Base-by-base conservation (phyloP, 495 filamentous ascomycete genomes). In the Mycothermus thermophilus region DNA sequence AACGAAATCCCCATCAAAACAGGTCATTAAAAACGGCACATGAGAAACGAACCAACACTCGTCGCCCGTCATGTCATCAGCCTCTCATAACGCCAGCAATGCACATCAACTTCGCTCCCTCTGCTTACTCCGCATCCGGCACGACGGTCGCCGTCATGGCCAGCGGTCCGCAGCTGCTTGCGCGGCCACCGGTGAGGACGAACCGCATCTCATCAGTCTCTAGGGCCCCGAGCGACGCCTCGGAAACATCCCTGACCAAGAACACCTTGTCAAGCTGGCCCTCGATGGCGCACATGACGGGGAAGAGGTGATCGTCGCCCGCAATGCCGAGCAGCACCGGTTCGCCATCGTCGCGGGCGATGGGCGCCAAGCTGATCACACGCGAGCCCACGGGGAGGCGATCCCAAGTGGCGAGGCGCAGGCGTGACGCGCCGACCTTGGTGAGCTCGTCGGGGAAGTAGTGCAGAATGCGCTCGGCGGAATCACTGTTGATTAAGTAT, bases 361-460 rank as follows among this genome's bases (percentile, higher is more conserved):
- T 29, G 25, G 42, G 42, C 5, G 32, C 38, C 8, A 46, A 28
- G 30, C 8, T 18, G 14, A 36, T 26, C 12, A 41, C 20, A 2
- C 18, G 26, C 4, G 38, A 35, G 13, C 35, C 37, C n/a, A 34
- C 16, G 28, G 42, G 42, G 17, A 45, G 34, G 9, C 33, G 24
- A 12, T 30, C 42, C 31, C 42, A 39, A 9, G 23, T 16, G n/a
- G 37, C 42, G 21, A 45, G 27, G 31, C 42, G 42, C 9, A 45
- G 35, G 22, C 42, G 37, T 14, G 42, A 46, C 10, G 38, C 37
- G 32, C 37, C 38, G 1, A 30, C 13, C 6, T n/a, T 13, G 19
- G 38, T 2, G 7, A 44, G 9, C 19, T 34, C 27, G 32, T 23
- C 29, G 18, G 37, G 42, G 37, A 40, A 44, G 42, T 44, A 44